Percentiles rank a stretch among this genome's conserved stretches.
These are phyloP conservation scores for Puya raimondii DNA, from an alignment of 176 grass and related monocot genomes.

Conservation along the genomic window DNA sequence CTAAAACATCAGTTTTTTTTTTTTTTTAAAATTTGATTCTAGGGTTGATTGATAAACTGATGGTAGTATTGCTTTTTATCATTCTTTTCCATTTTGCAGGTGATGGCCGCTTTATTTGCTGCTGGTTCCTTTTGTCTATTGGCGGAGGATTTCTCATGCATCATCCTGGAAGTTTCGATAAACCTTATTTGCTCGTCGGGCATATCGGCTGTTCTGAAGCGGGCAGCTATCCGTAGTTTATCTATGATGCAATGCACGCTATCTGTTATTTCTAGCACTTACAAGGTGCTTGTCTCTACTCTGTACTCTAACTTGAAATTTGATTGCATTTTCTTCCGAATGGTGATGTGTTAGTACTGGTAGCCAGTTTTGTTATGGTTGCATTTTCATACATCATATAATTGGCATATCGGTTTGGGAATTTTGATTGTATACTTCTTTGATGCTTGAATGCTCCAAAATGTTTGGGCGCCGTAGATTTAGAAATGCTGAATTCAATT, in stretches of 20 bases:
- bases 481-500: no score
- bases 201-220: conserved; percentile 30
- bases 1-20: background rate
- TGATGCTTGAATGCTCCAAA: no score
- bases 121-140: conserved; percentile 53
- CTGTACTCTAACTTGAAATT: no score
- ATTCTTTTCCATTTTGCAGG: conserved; percentile 21
- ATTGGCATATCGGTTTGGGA: no score
- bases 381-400: no score
- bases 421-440: no score
- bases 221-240: conserved; percentile 49
- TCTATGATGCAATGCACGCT: conserved; percentile 59
- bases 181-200: conserved; percentile 36
- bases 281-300: conserved; percentile 40
- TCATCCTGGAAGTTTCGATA: conserved; percentile 43
- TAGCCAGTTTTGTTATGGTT: no score
- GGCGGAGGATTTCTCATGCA: conserved; percentile 62
- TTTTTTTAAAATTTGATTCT: background rate
- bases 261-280: conserved; percentile 53
- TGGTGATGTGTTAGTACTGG: no score
- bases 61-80: background rate
- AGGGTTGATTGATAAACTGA: background rate
- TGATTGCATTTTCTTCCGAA: no score
- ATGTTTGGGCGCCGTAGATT: no score
- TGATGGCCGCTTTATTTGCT: conserved; percentile 65